Percentiles rank a stretch among this genome's conserved stretches.
Conservation (phyloP, 2,329 filamentous ascomycete species). For the Aspergillus calidoustus region DNA sequence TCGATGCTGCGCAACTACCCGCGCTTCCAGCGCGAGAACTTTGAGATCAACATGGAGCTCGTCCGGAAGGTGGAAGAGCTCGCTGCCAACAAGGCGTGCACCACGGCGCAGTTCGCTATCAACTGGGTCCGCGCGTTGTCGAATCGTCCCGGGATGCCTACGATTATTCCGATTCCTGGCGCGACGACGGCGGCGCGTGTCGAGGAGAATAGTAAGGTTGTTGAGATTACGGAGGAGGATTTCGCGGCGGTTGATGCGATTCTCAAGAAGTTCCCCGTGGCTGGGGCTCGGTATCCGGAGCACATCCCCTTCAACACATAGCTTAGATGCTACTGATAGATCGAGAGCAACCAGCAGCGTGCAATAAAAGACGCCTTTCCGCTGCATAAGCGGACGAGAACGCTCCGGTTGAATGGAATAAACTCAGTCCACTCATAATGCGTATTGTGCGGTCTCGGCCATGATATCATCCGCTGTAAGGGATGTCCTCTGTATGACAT, state of each 20-base stretch:
- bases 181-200: constrained; percentile 43
- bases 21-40: constrained; percentile 57
- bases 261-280: constrained; percentile 51
- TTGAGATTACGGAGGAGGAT: constrained; percentile 38
- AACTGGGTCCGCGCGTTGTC: constrained; percentile 54
- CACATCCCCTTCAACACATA: constrained; percentile 1
- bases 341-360: not conserved
- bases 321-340: not conserved
- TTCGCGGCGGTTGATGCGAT: constrained; percentile 58
- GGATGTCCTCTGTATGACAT: not conserved
- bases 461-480: not conserved
- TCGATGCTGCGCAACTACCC: constrained; percentile 52
- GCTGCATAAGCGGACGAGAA: not conserved
- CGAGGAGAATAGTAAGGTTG: constrained; percentile 38
- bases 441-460: too few species aligned
- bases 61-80: constrained; percentile 52
- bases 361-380: not conserved
- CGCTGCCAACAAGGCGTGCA: constrained; percentile 50
- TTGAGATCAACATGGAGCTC: constrained; percentile 56
- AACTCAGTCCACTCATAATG: too few species aligned
- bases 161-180: constrained; percentile 45
- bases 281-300: constrained; percentile 34
- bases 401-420: not conserved
- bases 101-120: constrained; percentile 54
- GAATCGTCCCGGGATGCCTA: constrained; percentile 48